Conservation (phyloP, 371 early-diverging fungal species). For the Scutellospora calospora region DNA sequence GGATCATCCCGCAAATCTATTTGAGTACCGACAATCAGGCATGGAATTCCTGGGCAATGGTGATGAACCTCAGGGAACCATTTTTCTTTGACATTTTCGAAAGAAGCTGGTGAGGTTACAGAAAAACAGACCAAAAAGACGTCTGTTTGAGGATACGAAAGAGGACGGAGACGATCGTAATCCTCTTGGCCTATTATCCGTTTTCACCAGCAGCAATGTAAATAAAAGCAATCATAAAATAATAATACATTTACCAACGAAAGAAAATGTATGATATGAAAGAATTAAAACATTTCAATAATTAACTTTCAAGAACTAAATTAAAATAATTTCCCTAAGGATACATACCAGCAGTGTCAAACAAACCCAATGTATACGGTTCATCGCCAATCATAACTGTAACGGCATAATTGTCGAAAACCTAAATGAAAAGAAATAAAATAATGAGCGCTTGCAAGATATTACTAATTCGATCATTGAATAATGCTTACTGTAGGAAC, state of each 20-base stretch:
- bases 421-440: constrained; percentile 56
- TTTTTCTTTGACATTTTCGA: constrained; percentile 90
- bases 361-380: constrained; percentile 91
- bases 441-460: not conserved
- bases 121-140: constrained; percentile 97
- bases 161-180: constrained; percentile 96
- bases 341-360: constrained; percentile 94
- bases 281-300: not conserved
- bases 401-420: constrained; percentile 99
- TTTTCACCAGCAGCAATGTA: not conserved
- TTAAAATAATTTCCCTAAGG: too few relatives aligned
- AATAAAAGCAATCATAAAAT: not conserved
- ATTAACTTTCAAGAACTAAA: not conserved
- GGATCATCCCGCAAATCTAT: constrained; percentile 94
- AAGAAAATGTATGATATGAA: not conserved
- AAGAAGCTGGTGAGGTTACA: constrained; percentile 94
- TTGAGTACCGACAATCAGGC: constrained; percentile 96
- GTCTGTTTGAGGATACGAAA: constrained; percentile 94
- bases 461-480: too few relatives aligned
- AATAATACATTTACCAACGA: not conserved
- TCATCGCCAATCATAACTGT: constrained; percentile 98
- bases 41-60: constrained; percentile 97
- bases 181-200: constrained; percentile 85
- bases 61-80: constrained; percentile 95
- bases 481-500: constrained; percentile 89